phyloP scores from a whole-genome alignment of 2,329 filamentous ascomycete species.

The Alternaria triticina region DNA sequence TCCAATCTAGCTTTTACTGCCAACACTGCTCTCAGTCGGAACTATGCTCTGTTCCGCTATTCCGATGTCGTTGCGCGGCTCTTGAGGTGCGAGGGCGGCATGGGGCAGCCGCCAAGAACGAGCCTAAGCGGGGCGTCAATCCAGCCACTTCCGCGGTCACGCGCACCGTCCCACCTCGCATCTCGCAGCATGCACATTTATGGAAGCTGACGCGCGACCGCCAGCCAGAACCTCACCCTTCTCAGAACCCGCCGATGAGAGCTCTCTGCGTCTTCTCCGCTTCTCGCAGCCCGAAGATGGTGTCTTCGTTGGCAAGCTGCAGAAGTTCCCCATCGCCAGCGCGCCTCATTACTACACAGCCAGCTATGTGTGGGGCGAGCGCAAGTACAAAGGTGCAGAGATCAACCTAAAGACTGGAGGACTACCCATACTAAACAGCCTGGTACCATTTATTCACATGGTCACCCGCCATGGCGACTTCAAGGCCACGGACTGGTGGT shows the following conservation, averaged over 20 bases:
- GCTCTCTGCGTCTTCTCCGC: constrained; percentile 32
- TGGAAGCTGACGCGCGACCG: neutral
- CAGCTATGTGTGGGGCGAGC: constrained; percentile 39
- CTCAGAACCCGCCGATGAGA: constrained; percentile 4
- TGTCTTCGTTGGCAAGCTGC: constrained; percentile 21
- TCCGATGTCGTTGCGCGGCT: neutral
- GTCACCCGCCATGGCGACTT: constrained; percentile 30
- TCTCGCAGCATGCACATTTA: neutral
- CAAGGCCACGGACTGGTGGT: constrained; percentile 34
- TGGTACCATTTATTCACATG: constrained; percentile 27
- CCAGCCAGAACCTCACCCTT: neutral
- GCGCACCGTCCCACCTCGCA: neutral
- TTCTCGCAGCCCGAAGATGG: constrained; percentile 15
- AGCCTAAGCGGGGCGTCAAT: neutral
- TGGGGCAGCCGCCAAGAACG: neutral
- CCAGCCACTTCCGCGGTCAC: neutral
- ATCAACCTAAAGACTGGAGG: constrained; percentile 18
- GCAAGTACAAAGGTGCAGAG: constrained; percentile 12
- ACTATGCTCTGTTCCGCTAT: neutral
- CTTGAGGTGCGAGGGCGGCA: neutral
- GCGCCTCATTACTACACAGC: constrained; percentile 38
- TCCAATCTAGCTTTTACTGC: no score
- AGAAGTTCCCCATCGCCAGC: constrained; percentile 29
- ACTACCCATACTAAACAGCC: constrained; percentile 16
- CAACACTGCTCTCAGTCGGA: neutral